These are phyloP conservation scores for Aristolochia fimbriata DNA, from an alignment of 164 flowering plant genomes.

Conservation along the genomic window DNA sequence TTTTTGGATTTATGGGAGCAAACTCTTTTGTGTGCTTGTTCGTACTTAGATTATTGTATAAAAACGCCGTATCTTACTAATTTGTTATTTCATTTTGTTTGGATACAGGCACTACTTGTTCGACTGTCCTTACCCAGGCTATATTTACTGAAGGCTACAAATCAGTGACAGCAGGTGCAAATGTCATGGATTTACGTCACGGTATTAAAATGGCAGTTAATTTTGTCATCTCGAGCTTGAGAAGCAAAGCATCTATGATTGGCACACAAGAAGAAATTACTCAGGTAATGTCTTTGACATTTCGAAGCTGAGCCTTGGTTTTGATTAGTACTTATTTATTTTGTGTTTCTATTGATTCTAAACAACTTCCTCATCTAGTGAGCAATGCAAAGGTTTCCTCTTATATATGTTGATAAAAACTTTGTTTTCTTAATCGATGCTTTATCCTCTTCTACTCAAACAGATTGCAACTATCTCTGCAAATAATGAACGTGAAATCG, in stretches of 20 bases:
- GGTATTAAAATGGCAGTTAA: conserved; percentile 79
- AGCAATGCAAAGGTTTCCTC: too few relatives aligned
- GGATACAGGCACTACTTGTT: conserved; percentile 80
- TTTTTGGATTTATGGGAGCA: too few relatives aligned
- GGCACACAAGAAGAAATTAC: conserved; percentile 86
- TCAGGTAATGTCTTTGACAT: conserved; percentile 36
- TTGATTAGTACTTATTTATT: too few relatives aligned
- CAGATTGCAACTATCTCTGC: conserved; percentile 96
- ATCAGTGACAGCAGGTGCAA: conserved; percentile 75
- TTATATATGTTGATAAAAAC: too few relatives aligned
- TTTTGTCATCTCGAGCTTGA: conserved; percentile 64
- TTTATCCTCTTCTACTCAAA: conserved; percentile 2
- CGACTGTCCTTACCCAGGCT: conserved; percentile 88
- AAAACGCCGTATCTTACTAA: not conserved
- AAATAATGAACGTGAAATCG: conserved; percentile 84
- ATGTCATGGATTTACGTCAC: conserved; percentile 75
- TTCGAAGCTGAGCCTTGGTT: too few relatives aligned
- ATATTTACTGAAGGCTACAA: conserved; percentile 85
- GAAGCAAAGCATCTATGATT: conserved; percentile 73
- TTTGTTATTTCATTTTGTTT: conserved; percentile 1
- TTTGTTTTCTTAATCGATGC: not conserved
- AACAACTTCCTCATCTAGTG: too few relatives aligned
- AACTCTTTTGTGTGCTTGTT: too few relatives aligned
- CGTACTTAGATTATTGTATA: not conserved
- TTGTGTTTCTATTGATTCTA: too few relatives aligned